Percentiles rank a stretch among this genome's conserved stretches.
phyloP scores from a whole-genome alignment of 352 stramenopile species.

The Globisporangium canariense region DNA sequence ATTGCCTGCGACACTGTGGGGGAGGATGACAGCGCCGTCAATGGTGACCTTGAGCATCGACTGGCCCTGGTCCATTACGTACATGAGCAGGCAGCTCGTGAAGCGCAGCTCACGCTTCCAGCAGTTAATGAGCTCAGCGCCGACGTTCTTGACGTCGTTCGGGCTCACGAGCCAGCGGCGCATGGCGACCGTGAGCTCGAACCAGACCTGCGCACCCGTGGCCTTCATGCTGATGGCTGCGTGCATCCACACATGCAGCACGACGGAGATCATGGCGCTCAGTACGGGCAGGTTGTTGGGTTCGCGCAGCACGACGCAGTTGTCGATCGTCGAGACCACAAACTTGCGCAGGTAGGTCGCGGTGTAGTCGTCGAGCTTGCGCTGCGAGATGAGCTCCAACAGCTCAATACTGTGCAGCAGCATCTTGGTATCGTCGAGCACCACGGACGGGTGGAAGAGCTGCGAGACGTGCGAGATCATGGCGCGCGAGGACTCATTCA shows the following conservation, averaged over 20 bases:
- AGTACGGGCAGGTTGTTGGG: conserved; percentile 56
- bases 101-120: conserved; percentile 85
- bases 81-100: conserved; percentile 78
- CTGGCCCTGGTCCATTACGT: conserved; percentile 71
- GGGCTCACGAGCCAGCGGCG: conserved; percentile 73
- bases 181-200: conserved; percentile 78
- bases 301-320: conserved; percentile 69
- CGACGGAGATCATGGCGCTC: conserved; percentile 75
- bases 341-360: conserved; percentile 86
- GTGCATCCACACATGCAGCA: conserved; percentile 87
- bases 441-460: conserved; percentile 81
- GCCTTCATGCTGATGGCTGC: conserved; percentile 54
- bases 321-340: conserved; percentile 82
- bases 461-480: conserved; percentile 89
- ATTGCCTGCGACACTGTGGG: conserved; percentile 20
- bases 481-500: conserved; percentile 73
- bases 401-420: conserved; percentile 84
- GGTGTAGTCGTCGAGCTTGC: conserved; percentile 77
- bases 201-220: conserved; percentile 65
- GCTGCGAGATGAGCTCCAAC: conserved; percentile 82
- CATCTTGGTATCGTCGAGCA: conserved; percentile 81
- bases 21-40: conserved; percentile 54
- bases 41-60: conserved; percentile 64
- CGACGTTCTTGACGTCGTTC: conserved; percentile 53
- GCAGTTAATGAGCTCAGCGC: conserved; percentile 69